Evolutionary conservation across 2,329 filamentous ascomycete genomes (phyloP).

Genomic region (Fusarium verrucosum): DNA sequence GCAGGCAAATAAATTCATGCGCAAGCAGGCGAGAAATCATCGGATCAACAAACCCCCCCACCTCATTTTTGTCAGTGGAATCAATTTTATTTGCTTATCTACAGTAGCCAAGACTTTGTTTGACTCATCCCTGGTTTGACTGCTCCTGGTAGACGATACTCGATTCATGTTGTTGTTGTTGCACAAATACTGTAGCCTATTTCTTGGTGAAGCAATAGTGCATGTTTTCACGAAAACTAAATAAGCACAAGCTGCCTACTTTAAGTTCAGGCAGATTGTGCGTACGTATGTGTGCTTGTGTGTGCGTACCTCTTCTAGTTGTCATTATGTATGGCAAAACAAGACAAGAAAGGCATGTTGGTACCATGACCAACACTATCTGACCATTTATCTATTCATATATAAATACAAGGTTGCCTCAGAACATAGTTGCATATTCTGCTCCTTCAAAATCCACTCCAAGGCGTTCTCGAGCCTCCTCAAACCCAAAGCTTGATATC

Average conservation of each 20-base stretch:
- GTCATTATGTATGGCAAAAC: neutral
- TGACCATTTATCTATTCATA: neutral
- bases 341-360: slow-evolving; percentile 3
- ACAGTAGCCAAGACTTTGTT: neutral
- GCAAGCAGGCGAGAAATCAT: neutral
- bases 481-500: neutral
- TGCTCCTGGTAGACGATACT: neutral
- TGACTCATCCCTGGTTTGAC: slow-evolving; percentile 3
- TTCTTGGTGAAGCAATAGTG: neutral
- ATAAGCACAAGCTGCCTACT: neutral
- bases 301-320: neutral
- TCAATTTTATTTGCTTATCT: neutral
- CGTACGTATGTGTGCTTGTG: neutral
- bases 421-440: neutral
- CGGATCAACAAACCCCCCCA: neutral
- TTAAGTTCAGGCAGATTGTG: neutral
- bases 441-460: neutral
- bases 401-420: slow-evolving; percentile 15
- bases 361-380: slow-evolving; percentile 15
- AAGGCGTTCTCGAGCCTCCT: neutral
- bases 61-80: neutral
- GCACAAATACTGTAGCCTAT: slow-evolving; percentile 1
- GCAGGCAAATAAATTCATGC: slow-evolving; percentile 6
- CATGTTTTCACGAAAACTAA: slow-evolving; percentile 14
- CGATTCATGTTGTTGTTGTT: too few relatives aligned